Base-by-base conservation (phyloP, 2,329 filamentous ascomycete genomes). In the Ophiostoma angusticollis region DNA sequence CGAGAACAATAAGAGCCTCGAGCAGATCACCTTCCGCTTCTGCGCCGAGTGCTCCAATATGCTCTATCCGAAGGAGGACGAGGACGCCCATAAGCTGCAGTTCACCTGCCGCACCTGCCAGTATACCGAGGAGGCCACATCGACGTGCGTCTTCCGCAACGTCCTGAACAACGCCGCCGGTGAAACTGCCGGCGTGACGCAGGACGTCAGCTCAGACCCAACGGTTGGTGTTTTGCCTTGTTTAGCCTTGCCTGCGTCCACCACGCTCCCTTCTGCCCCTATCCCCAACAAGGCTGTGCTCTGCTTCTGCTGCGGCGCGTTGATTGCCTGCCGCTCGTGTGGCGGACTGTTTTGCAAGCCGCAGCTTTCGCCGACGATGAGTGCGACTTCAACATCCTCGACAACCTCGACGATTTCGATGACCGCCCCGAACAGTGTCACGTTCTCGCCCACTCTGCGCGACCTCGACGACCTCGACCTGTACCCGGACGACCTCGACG, bases 1-100 rank as follows among this genome's bases (percentile, higher is more conserved):
- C 47, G 54, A 57, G 17, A 54, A 55, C 45, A 64, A 70, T 52
- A 70, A 68, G 53, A 66, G 66, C 50, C 65, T 68, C 48, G 78
- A 89, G 63, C 85, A 93, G 60, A 87, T 96, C 61, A 86, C 84
- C 34, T 98, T 96, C 63, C 81, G 84, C 55, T 98, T 98, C 72
- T 98, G 91, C 68, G 86, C 85, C 52, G 91, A 98, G 71, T 98
- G 91, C 67, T 94, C 87, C 53, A 98, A 98, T 70, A 83, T 98
- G 74, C 71, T 98, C 40, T 96, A 96, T 57, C 91, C 91, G 36
- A 91, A 93, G 63, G 93, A 98, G 68, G 86, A 98, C 62, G 78
- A 80, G 46, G 70, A 79, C 45, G 78, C 77, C 45, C 84, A 84
- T 65, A 80, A 78, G 53, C 78, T 98, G 50, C 81, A 94, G 67